Conservation (phyloP, 2,329 filamentous ascomycete species). For the Ambrosiella cleistominuta region DNA sequence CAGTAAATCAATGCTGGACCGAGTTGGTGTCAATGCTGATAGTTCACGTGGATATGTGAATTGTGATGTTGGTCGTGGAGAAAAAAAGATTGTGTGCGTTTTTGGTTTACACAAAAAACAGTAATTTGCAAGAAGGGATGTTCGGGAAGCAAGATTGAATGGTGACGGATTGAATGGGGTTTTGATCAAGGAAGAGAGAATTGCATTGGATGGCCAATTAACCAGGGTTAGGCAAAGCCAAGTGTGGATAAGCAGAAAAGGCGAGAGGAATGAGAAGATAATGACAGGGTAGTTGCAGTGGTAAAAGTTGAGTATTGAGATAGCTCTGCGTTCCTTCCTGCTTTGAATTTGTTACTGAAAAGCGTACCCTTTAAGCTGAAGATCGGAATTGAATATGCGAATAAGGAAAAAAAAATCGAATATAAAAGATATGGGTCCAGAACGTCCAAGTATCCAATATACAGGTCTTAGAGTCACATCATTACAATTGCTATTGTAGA, state of each 20-base stretch:
- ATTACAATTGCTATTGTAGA: no score
- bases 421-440: not conserved
- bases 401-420: not conserved
- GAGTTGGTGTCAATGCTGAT: not conserved
- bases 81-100: not conserved
- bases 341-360: not conserved
- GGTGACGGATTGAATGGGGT: not conserved
- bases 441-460: no score
- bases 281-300: not conserved
- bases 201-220: not conserved
- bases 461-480: no score
- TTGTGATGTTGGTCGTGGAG: not conserved
- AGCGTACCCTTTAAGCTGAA: not conserved
- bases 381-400: not conserved
- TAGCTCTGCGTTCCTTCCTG: not conserved
- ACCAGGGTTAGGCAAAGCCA: not conserved
- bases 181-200: not conserved
- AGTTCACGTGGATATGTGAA: not conserved
- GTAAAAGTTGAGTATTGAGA: not conserved
- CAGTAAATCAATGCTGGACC: not conserved
- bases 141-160: not conserved
- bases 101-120: not conserved
- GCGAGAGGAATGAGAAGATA: conserved; percentile 1
- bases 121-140: not conserved
- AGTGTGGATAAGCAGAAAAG: not conserved